Evolutionary conservation across 192 early-diverging fungal genomes (phyloP).

Genomic region (Linnemannia schmuckeri): DNA sequence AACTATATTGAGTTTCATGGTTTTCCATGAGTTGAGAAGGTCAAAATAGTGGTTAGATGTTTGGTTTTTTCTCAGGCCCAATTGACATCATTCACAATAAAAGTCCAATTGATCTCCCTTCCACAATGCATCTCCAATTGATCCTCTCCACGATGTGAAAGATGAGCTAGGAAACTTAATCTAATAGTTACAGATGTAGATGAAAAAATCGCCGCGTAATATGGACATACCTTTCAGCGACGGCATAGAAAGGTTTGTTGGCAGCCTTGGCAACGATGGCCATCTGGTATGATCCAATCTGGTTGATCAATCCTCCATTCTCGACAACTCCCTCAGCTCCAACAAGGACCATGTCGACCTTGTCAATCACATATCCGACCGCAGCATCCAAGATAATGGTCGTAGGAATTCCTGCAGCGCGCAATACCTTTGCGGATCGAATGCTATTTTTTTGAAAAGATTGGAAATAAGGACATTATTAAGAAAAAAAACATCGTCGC

Average conservation of each 20-base stretch:
- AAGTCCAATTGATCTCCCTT: too few relatives aligned
- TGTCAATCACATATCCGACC: slow-evolving; percentile 94
- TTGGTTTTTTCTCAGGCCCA: not conserved
- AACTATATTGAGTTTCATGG: slow-evolving; percentile 60
- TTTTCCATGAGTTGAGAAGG: not conserved
- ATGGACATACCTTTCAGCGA: slow-evolving; percentile 87
- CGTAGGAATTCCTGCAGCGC: slow-evolving; percentile 82
- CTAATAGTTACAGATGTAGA: not conserved
- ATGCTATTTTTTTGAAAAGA: slow-evolving; percentile 48
- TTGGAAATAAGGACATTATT: not conserved
- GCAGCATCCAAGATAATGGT: slow-evolving; percentile 92
- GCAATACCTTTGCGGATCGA: slow-evolving; percentile 77
- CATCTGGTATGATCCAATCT: slow-evolving; percentile 96
- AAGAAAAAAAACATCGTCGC: not conserved
- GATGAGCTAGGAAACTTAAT: not conserved
- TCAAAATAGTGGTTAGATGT: not conserved
- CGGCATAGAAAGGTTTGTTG: slow-evolving; percentile 93
- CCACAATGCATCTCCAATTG: not conserved
- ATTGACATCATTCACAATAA: not conserved
- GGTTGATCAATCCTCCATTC: slow-evolving; percentile 97
- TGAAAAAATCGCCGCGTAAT: too few relatives aligned
- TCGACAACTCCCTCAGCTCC: slow-evolving; percentile 98
- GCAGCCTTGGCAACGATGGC: slow-evolving; percentile 96
- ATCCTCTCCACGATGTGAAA: not conserved
- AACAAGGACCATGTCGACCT: slow-evolving; percentile 96